Percentiles rank a stretch among this genome's conserved stretches.
Conservation (phyloP, 2,329 filamentous ascomycete genomes). For the Trichoderma simmonsii region DNA sequence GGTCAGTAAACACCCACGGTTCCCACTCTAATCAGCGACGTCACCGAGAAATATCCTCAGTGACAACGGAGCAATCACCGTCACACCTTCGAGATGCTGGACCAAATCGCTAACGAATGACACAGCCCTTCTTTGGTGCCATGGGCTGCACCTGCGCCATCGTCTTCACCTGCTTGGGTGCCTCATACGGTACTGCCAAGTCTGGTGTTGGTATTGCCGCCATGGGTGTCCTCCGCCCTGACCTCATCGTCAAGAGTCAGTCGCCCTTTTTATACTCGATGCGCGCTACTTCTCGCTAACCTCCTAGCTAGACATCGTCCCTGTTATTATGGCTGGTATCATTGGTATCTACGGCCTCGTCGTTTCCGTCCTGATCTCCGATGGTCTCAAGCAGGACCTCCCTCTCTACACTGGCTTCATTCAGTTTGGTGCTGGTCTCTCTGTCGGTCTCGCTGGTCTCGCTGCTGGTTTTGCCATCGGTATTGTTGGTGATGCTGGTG, state of each 20-base stretch:
- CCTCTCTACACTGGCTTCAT: constrained; percentile 43
- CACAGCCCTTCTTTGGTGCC: constrained; percentile 42
- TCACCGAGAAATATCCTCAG: constrained; percentile 12
- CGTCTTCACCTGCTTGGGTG: constrained; percentile 50
- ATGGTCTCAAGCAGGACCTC: constrained; percentile 40
- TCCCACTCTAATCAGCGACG: constrained; percentile 11
- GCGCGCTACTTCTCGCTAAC: neutral
- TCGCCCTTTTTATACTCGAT: neutral
- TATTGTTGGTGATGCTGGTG: constrained; percentile 46
- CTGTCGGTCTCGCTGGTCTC: constrained; percentile 44
- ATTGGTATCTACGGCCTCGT: constrained; percentile 68
- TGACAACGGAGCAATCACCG: neutral
- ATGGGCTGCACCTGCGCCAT: constrained; percentile 45
- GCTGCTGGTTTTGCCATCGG: constrained; percentile 47
- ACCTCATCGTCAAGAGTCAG: constrained; percentile 41
- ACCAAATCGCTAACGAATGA: neutral
- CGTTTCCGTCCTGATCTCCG: constrained; percentile 43
- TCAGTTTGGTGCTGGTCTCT: constrained; percentile 43
- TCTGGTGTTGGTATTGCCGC: constrained; percentile 44
- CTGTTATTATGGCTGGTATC: constrained; percentile 99
- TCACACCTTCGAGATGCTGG: neutral
- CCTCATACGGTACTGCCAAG: constrained; percentile 44
- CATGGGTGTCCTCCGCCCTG: constrained; percentile 42
- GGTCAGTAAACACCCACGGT: constrained; percentile 15
- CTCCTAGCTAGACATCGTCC: constrained; percentile 76